Base-by-base conservation (phyloP, 345 rosid genomes). In the Moricandia moricandioides region DNA sequence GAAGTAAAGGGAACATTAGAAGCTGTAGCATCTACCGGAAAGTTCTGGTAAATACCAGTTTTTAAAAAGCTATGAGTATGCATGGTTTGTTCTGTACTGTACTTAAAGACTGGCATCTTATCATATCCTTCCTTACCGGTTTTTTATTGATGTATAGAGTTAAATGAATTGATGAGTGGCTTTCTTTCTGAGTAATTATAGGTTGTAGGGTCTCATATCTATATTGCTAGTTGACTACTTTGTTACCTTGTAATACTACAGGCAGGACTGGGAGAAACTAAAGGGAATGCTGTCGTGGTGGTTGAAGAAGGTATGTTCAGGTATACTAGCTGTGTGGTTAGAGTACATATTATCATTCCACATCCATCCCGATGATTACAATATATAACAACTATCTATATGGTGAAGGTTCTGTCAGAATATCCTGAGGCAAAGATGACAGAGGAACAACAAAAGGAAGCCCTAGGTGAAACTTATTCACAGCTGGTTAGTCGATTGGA, bases 301-400 rank as follows among this genome's bases (percentile, higher is more conserved):
- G 85, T 81, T 95, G 90, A 95, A 92, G 93, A 93, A 90, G 99
- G 99, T 95, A 91, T 75, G 91, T 87, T 80, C 89, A 85, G 89
- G 95, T 86, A 89, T 75, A 93, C 83, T 75, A 59, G 71, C 65
- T 21, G 78, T 54, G 73, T 74, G 31, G 40, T 51, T 65, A 56
- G 27, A 56, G 72, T 47, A 47, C 17, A 26, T 74, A n/a, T 16
- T 16, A 45, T 54, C 57, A 63, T 62, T 64, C 18, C 14, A 4
- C 56, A 10, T 37, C 21, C 35, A 6, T 57, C 78, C 12, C 58
- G 56, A 37, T 62, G 39, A 69, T 17, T 57, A 71, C 31, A 51
- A 31, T 45, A 33, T 62, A 60, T 76, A 21, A 79, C 56, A 21
- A 79, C 56, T 31, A 30, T 78, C 62, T 72, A 33, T 76, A n/a